Base-by-base conservation (phyloP, 2,329 filamentous ascomycete genomes). In the Graphium sp. region DNA sequence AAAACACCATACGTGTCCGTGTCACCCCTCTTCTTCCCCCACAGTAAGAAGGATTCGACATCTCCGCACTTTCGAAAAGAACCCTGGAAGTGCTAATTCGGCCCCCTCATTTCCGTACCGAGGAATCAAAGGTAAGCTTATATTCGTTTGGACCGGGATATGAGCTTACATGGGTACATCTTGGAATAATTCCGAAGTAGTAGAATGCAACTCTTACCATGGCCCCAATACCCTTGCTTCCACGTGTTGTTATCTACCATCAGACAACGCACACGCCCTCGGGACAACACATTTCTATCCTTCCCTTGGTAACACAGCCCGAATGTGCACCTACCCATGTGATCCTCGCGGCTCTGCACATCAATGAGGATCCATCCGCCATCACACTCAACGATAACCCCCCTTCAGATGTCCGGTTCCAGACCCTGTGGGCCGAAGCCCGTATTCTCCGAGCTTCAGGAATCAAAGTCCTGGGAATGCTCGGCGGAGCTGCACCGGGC, bases 321-420 rank as follows among this genome's bases (percentile, higher is more conserved):
- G n/a, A n/a, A n/a, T n/a, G n/a, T n/a, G n/a, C n/a, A n/a, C n/a
- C n/a, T n/a, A 92, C 85, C 0, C 85, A 94, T 52, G 62, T 93
- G 34, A 85, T 92, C 40, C 55, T 94, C 27, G 82, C 81, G 5
- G 84, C 85, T 9, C 71, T 94, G 34, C 85, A 94, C 50, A 56
- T 94, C 40, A 85, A 89, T 48, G 60, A 65, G 5, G 52, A 55
- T 13, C 71, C 79, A 1, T 60, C 59, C 7, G 60, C 70, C 33
- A 65, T 87, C 40, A 81, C 74, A 0, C 66, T 93, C 37, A 94
- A 94, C 49, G 75, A 94, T 50, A 68, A 83, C 45, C 60, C 61
- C 0, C 81, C 81, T 0, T 54, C 66, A n/a, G 55, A 80, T 39
- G 49, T 67, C 5, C 65, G 70, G 37, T 87, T 77, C 50, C 56